Percentiles rank a stretch among this genome's conserved stretches.
These are phyloP conservation scores for Eucalyptus viminalis DNA, from an alignment of 345 rosid species.

Conservation along the genomic window DNA sequence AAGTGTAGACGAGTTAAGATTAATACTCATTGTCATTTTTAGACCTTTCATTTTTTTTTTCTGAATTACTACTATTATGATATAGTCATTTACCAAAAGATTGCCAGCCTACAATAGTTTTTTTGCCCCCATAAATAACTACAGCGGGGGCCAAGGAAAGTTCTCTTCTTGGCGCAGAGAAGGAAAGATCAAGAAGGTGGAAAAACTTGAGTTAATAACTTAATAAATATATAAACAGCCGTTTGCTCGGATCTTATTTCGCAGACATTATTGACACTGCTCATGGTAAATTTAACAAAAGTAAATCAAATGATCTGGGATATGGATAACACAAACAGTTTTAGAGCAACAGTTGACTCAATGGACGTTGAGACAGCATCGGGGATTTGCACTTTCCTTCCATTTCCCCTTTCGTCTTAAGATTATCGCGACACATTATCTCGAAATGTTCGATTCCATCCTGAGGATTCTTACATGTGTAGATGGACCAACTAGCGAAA, in stretches of 20 bases:
- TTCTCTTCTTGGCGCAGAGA: neutral
- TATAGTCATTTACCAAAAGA: too few species aligned
- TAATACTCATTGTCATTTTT: too few species aligned
- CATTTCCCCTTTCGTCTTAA: neutral
- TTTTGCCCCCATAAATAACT: neutral
- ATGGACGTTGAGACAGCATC: neutral
- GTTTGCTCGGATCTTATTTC: neutral
- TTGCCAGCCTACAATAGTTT: neutral
- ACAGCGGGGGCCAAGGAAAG: neutral
- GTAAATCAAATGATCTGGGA: neutral
- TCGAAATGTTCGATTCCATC: neutral
- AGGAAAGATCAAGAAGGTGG: neutral
- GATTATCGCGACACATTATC: neutral
- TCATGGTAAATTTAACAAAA: constrained; percentile 15
- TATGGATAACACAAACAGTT: neutral
- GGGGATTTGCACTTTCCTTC: neutral
- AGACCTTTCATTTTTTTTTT: too few species aligned
- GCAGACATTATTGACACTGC: neutral
- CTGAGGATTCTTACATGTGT: neutral
- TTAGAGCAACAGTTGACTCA: neutral
- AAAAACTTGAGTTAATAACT: neutral
- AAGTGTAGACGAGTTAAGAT: too few species aligned
- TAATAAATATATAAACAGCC: neutral
- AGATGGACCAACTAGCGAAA: neutral
- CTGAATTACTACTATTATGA: too few species aligned